These are phyloP conservation scores for Umbelopsis sp. DNA, from an alignment of 371 early-diverging fungal genomes.

Conservation along the genomic window DNA sequence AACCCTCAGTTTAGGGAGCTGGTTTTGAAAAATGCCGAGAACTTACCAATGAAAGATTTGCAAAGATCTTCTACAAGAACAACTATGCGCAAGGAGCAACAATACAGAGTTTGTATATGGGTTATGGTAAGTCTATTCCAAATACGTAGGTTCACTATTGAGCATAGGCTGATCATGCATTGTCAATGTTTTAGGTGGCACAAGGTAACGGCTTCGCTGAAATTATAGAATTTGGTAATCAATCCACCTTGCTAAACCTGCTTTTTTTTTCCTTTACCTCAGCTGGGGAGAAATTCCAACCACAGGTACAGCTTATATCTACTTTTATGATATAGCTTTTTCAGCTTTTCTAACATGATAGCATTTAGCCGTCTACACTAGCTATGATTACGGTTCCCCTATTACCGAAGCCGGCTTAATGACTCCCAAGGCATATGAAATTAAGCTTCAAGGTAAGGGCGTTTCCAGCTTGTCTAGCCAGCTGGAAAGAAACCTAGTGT, in stretches of 20 bases:
- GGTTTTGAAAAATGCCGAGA: constrained; percentile 12
- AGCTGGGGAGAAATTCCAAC: constrained; percentile 25
- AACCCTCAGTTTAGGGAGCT: neutral
- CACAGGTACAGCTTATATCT: neutral
- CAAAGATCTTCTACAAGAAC: constrained; percentile 20
- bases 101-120: constrained; percentile 20
- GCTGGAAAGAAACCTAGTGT: neutral
- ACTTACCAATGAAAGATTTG: constrained; percentile 17
- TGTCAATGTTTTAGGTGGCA: constrained; percentile 18
- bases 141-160: too few relatives aligned
- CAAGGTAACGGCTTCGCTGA: neutral
- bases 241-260: too few relatives aligned
- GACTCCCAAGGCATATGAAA: constrained; percentile 27
- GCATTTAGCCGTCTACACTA: neutral
- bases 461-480: neutral
- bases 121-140: neutral
- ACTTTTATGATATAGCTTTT: too few relatives aligned
- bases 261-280: neutral
- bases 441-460: constrained; percentile 22
- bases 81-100: constrained; percentile 21
- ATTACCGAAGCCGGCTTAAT: constrained; percentile 29
- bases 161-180: neutral
- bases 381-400: constrained; percentile 31
- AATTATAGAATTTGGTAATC: neutral
- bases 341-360: neutral